Evolutionary conservation across 495 filamentous ascomycete species (phyloP), one percentile per base, ranked within the genome.

Genomic region (Daldinia concentrica): DNA sequence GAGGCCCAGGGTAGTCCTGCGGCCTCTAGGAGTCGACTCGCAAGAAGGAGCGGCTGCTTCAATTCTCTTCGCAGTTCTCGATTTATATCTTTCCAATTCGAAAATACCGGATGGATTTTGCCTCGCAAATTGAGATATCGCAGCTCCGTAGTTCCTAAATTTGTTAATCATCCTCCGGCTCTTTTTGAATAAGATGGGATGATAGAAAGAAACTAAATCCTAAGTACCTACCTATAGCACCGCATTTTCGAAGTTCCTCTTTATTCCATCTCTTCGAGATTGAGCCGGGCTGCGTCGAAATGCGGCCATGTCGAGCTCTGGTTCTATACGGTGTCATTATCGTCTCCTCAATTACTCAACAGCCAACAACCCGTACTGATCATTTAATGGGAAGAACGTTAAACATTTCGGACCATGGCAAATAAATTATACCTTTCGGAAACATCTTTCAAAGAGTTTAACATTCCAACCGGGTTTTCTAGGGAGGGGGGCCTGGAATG

Each of bases 1-100:
- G 80, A 80, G 0, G 78, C 55, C 80, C 80, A 82, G 6, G 73
- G 76, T 2, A 81, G 62, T 1, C 78, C 80, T 9, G 64, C 66
- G 8, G 68, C 56, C 26, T 77, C 75, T 9, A 82, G 71, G 43
- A 82, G 74, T 15, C 74, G 74, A 58, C 72, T 79, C 34, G 80
- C 77, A 5, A 82, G 74, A 14, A 78, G 65, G 7, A 80, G 68
- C 1, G 78, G 69, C 39, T 79, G 78, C 19, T 74, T 51, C 24
- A 81, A 69, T 45, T 79, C 79, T n/a, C 32, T 36, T 1, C 30
- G 51, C 12, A 78, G 39, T 8, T 73, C 60, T 29, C 62, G 45
- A 26, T 68, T 43, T 17, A 65, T 29, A 15, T 69, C 52, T 22
- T 59, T 48, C 79, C 79, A 82, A 51, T 75, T 70, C 22, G 68